Base-by-base conservation (phyloP, 352 stramenopile genomes). In the Phytophthora palmivora region DNA sequence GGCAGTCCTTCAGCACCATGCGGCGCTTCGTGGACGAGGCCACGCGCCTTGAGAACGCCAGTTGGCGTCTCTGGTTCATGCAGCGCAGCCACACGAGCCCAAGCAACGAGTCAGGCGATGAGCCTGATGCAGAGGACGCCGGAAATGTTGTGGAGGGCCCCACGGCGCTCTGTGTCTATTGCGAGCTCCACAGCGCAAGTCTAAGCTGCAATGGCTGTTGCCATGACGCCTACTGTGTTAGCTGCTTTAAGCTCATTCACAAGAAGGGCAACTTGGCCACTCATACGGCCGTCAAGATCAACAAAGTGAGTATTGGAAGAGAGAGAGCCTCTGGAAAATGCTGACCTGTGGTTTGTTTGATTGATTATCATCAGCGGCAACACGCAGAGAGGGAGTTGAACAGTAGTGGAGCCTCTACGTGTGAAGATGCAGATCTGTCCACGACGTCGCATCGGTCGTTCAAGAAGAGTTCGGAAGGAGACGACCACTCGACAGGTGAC, bases 1-100 rank as follows among this genome's bases (percentile, higher is more conserved):
- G 87, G 87, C 87, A 95, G 74, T 91, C 80, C 37, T 93, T 95
- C 70, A 92, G 79, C 43, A 95, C 87, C 48, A 91, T 95, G 84
- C 84, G 84, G 68, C 83, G 85, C 61, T 95, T 95, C 61, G 78
- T 95, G 63, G 80, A 79, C 66, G 87, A 95, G 62, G 84, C 84
- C 32, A 77, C 74, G 26, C 83, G 87, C 4, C 69, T 95, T 10
- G 83, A 95, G 70, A 94, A 94, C 75, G 84, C 85, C 9, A 93
- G 79, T 54, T 95, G 84, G 84, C 82, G 84, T 5, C 72, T 94
- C 45, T 93, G 85, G 84, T 88, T 78, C 69, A 92, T 93, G 72
- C 74, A 92, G 49, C 67, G 68, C 18, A 67, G 48, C 7, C 60
- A 34, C 34, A n/a, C 33, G 21, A 6, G 52, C 26, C 26, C 62